Evolutionary conservation across 139 green algal genomes (phyloP).

Genomic region (Chlorella sp.): DNA sequence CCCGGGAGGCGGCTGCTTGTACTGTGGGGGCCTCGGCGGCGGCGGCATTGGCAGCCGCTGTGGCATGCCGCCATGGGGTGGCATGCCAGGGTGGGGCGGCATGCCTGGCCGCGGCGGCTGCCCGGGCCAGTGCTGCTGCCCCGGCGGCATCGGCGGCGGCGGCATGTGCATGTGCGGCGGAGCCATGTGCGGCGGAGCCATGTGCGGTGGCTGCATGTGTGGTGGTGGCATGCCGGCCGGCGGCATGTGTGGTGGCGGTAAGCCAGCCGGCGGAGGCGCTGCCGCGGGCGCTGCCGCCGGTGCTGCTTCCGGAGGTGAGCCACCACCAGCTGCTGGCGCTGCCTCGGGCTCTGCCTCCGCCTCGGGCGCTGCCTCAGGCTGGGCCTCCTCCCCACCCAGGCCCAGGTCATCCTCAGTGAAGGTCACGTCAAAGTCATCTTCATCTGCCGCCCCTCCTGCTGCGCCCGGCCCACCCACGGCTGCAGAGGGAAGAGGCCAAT

Average conservation of each 20-base stretch:
- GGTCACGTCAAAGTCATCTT: conserved; percentile 49
- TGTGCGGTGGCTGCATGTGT: not conserved
- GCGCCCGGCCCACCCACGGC: not conserved
- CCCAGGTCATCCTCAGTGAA: conserved; percentile 55
- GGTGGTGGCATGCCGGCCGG: not conserved
- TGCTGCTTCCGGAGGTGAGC: not conserved
- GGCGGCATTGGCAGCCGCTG: no score
- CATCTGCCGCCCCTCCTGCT: not conserved
- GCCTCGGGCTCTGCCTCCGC: not conserved
- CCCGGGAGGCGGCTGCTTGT: not conserved
- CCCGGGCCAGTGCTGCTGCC: not conserved
- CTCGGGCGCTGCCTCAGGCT: not conserved
- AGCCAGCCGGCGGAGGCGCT: not conserved
- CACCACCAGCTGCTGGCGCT: not conserved
- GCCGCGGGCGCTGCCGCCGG: not conserved
- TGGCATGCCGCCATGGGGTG: no score
- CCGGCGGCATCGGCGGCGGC: no score
- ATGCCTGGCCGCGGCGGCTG: not conserved
- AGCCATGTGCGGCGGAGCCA: not conserved
- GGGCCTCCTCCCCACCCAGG: not conserved
- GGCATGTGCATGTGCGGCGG: no score
- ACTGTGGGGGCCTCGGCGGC: not conserved
- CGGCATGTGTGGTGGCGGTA: not conserved
- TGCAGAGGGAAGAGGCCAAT: conserved; percentile 3
- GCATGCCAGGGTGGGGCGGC: no score